These are phyloP conservation scores for Lyophyllum decastes DNA, from an alignment of 768 basidiomycete genomes.

Conservation along the genomic window DNA sequence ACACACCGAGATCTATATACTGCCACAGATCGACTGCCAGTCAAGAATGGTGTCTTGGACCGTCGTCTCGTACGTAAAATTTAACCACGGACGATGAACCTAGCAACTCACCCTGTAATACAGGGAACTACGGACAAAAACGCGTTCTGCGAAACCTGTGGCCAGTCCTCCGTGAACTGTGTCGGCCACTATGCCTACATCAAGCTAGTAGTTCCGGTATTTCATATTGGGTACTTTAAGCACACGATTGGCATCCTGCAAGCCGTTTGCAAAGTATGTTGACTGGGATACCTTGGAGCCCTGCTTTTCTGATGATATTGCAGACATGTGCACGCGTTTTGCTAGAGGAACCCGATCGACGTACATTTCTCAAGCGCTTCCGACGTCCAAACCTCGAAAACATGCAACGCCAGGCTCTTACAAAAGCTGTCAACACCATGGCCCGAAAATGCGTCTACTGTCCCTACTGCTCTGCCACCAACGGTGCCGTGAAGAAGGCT, in stretches of 20 bases:
- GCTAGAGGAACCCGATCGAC: slow-evolving; percentile 84
- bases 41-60: slow-evolving; percentile 92
- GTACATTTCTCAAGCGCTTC: slow-evolving; percentile 85
- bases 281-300: background rate
- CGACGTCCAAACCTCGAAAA: slow-evolving; percentile 90
- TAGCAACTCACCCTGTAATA: background rate
- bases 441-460: slow-evolving; percentile 93
- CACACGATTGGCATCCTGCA: slow-evolving; percentile 93
- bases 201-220: slow-evolving; percentile 94
- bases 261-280: slow-evolving; percentile 90
- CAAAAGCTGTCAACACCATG: slow-evolving; percentile 81
- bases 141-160: slow-evolving; percentile 93
- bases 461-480: slow-evolving; percentile 89
- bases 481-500: slow-evolving; percentile 95
- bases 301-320: slow-evolving; percentile 6
- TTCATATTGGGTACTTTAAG: slow-evolving; percentile 98
- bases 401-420: slow-evolving; percentile 78
- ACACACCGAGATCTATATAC: slow-evolving; percentile 92
- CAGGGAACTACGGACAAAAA: slow-evolving; percentile 96
- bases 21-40: slow-evolving; percentile 77
- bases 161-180: slow-evolving; percentile 88
- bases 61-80: slow-evolving; percentile 70
- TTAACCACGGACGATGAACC: background rate
- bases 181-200: slow-evolving; percentile 99
- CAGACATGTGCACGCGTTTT: slow-evolving; percentile 92